Conservation (phyloP, 1,139 yeast species). For the Scheffersomyces titani region DNA sequence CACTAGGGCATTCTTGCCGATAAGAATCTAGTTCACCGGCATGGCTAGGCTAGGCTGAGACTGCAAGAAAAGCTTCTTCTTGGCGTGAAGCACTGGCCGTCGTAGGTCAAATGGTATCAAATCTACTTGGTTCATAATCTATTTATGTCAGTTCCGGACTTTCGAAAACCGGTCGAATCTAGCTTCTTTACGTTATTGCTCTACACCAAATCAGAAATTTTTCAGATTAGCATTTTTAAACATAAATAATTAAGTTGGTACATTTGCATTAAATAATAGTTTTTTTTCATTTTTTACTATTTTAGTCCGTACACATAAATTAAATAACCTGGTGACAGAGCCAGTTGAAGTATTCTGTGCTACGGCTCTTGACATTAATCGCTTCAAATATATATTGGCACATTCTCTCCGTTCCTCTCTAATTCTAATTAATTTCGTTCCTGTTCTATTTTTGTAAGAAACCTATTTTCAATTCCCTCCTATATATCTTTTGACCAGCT, state of each 20-base stretch:
- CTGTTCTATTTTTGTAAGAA: no score
- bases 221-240: not conserved
- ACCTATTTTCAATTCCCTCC: not conserved
- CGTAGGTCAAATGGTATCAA: not conserved
- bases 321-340: not conserved
- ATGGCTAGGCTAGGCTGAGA: not conserved
- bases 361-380: not conserved
- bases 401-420: not conserved
- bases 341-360: not conserved
- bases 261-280: not conserved
- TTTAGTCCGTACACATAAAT: not conserved
- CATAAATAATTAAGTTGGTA: not conserved
- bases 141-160: not conserved
- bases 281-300: not conserved
- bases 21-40: not conserved
- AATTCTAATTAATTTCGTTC: not conserved
- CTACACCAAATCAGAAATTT: no score
- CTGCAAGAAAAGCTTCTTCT: not conserved
- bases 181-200: not conserved
- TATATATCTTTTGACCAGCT: not conserved
- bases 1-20: not conserved
- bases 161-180: not conserved
- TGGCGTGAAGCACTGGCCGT: not conserved
- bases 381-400: conserved; percentile 1
- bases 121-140: not conserved